phyloP scores from a whole-genome alignment of 2,329 filamentous ascomycete genomes.

The Xylaria hypoxylon region DNA sequence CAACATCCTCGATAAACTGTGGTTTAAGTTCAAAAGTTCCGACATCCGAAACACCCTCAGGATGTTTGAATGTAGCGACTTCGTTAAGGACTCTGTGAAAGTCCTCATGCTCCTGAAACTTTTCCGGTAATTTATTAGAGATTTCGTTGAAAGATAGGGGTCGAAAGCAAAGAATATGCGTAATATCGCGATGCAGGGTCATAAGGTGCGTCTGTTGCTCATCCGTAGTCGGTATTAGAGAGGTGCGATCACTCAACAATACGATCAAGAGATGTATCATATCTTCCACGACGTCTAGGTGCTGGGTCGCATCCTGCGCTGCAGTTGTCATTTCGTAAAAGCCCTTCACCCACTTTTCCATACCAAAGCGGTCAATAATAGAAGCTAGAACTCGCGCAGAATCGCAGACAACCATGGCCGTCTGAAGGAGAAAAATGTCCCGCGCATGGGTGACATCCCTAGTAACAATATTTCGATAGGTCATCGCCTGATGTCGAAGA shows the following conservation, averaged over 20 bases:
- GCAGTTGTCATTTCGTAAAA: slow-evolving; percentile 78
- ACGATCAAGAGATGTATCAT: slow-evolving; percentile 95
- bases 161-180: slow-evolving; percentile 95
- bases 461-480: slow-evolving; percentile 89
- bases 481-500: slow-evolving; percentile 91
- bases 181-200: slow-evolving; percentile 87
- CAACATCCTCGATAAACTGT: slow-evolving; percentile 86
- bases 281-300: slow-evolving; percentile 93
- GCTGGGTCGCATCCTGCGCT: slow-evolving; percentile 86
- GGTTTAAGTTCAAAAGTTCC: slow-evolving; percentile 94
- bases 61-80: slow-evolving; percentile 89
- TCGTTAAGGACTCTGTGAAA: slow-evolving; percentile 87
- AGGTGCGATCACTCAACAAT: slow-evolving; percentile 87
- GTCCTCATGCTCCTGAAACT: slow-evolving; percentile 87
- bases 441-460: slow-evolving; percentile 94
- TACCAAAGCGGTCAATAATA: slow-evolving; percentile 90
- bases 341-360: slow-evolving; percentile 88
- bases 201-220: slow-evolving; percentile 73
- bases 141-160: slow-evolving; percentile 95
- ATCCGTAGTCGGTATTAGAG: slow-evolving; percentile 76
- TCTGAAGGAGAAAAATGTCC: slow-evolving; percentile 93
- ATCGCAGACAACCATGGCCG: slow-evolving; percentile 86
- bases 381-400: slow-evolving; percentile 86
- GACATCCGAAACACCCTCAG: slow-evolving; percentile 90
- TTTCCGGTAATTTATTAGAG: slow-evolving; percentile 85